Base-by-base conservation (phyloP, 257 asterid genomes). In the Coffea canephora region DNA sequence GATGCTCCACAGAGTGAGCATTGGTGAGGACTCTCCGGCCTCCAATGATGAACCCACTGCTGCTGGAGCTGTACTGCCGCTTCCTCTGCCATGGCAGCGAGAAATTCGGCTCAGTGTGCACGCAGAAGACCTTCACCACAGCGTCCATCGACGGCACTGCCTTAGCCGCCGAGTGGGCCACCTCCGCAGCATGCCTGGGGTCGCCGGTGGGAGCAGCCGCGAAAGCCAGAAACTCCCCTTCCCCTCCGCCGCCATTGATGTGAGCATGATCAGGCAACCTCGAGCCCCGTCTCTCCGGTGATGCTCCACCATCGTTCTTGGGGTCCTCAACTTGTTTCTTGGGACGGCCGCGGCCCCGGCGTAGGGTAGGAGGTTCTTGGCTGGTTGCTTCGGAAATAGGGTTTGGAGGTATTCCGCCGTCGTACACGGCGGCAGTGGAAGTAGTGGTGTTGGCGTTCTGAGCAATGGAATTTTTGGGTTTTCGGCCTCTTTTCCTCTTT, bases 1-100 rank as follows among this genome's bases (percentile, higher is more conserved):
- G 82, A 84, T 94, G 98, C 88, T 95, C 97, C 54, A 94, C 97
- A 2, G 98, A 94, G 83, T 94, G 98, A n/a, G 98, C 98, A 89
- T 94, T 91, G n/a, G 97, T 93, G 84, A 94, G 84, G 79, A 94
- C 91, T 89, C 98, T 89, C 87, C 96, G 85, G 70, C 97, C 98
- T 66, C 86, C 85, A 34, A 93, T 95, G 79, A 95, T 91, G 80
- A 93, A 93, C 43, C 98, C 98, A 50, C 96, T 93, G 71, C 98
- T 94, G 45, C 97, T 94, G 65, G 98, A 94, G 67, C 98, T 93
- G 69, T 87, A 93, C 90, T 94, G 98, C 86, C 98, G 85, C 65
- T 94, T 94, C 80, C 97, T 88, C 92, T 94, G 98, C 98, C 98
- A 94, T 23, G 97, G 98, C 69, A 94, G 80, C 59, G 98, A 94